Evolutionary conservation across 257 asterid species (phyloP).

Genomic region (Galeopsis tetrahit): DNA sequence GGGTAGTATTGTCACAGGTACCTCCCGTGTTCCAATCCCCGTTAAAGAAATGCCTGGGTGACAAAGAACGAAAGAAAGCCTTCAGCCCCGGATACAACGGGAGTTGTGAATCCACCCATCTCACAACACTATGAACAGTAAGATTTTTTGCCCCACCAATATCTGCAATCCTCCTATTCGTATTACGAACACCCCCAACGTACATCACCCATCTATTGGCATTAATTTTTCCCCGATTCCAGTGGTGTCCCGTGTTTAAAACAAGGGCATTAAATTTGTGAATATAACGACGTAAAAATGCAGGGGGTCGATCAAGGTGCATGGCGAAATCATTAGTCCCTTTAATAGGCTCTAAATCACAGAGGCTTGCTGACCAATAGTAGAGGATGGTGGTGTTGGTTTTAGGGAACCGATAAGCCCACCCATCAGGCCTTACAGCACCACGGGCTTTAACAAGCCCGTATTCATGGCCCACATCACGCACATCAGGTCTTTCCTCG

Average conservation of each 20-base stretch:
- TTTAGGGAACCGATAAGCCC: conserved; percentile 84
- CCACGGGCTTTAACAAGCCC: conserved; percentile 89
- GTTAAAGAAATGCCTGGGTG: conserved; percentile 89
- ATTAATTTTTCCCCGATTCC: conserved; percentile 85
- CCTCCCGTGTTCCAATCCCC: conserved; percentile 99
- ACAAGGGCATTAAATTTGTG: conserved; percentile 71
- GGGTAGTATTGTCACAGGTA: conserved; percentile 82
- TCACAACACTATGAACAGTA: conserved; percentile 65
- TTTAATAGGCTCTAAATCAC: conserved; percentile 72
- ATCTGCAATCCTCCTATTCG: conserved; percentile 54
- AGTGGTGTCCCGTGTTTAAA: conserved; percentile 93
- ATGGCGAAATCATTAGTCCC: conserved; percentile 59
- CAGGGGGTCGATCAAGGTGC: conserved; percentile 94
- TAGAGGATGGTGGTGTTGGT: conserved; percentile 87
- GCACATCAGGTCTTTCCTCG: conserved; percentile 75
- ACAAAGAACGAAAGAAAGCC: conserved; percentile 70
- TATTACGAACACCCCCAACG: conserved; percentile 73
- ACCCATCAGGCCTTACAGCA: conserved; percentile 88
- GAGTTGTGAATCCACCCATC: conserved; percentile 79
- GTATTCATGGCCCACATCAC: conserved; percentile 70
- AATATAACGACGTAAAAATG: conserved; percentile 63
- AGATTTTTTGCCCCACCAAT: conserved; percentile 73
- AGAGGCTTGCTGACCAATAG: conserved; percentile 96
- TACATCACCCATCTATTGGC: conserved; percentile 89
- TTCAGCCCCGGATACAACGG: conserved; percentile 69